Evolutionary conservation across 805 yeast species (phyloP), one percentile per base, ranked within the genome.

Genomic region (Candida xyloterini): DNA sequence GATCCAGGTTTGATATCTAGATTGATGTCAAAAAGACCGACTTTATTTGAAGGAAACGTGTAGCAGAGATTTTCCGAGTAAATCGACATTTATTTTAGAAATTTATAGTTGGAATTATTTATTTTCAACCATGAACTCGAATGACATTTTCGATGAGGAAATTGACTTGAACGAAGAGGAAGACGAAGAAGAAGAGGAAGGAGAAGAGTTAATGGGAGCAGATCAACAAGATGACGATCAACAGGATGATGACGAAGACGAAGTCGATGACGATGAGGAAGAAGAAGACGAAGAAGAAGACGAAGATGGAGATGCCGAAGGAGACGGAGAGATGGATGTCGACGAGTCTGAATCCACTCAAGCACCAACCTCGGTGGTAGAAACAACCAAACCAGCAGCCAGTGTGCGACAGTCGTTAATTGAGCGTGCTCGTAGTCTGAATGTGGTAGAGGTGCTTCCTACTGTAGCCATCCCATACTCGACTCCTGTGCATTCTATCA

Each of bases 381-480:
- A 10, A 7, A 3, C 13, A 6, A 14, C n/a, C 24, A 30, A 18
- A 15, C 21, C 35, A 15, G 14, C 14, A 8, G 26, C 27, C 28
- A 31, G 36, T 13, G n/a, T 50, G 26, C 40, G 57, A 23, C 51
- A 44, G 27, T 20, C 33, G 24, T 52, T 71, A 2, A 53, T 67
- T 3, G 59, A 58, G 24, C 74, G 75, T 21, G 77, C 84, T 1
- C 63, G 67, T 38, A 35, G 63, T 0, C 79, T 87, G 7, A 67
- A 72, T 2, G 64, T 75, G 1, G 79, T 80, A 50, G 95, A 85
- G 42, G 78, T 91, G 2, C 70, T 76, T 27, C 98, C 99, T 0
- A 75, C 84, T 9, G 95, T 84, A 15, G 96, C 97, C 2, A 81
- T 90, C 9, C 91, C 95, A 1, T 88, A 86, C 52, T 73, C 87